phyloP scores from a whole-genome alignment of 1,139 yeast genomes.

The Hemisphaericaspora lyxosophila region DNA sequence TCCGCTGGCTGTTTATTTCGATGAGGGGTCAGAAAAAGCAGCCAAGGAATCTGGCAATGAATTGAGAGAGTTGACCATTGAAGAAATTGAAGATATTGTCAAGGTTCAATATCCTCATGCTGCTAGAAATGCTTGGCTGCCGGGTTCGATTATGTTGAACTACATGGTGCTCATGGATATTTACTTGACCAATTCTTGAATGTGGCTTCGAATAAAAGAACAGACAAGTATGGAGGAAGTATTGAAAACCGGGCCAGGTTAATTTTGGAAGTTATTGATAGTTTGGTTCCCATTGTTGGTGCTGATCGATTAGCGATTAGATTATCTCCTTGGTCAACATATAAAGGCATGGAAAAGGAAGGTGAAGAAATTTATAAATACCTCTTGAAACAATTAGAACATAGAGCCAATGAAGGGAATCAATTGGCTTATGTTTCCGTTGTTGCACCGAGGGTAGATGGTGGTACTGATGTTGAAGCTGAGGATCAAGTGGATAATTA shows the following conservation, averaged over 20 bases:
- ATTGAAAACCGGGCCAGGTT: constrained; percentile 63
- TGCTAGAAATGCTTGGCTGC: constrained; percentile 49
- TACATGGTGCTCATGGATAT: constrained; percentile 71
- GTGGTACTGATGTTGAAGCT: constrained; percentile 4
- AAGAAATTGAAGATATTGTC: constrained; percentile 39
- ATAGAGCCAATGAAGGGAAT: constrained; percentile 33
- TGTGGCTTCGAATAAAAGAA: constrained; percentile 45
- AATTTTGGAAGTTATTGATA: constrained; percentile 54
- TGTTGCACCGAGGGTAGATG: constrained; percentile 39
- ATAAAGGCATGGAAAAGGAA: constrained; percentile 36
- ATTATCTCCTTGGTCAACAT: constrained; percentile 54
- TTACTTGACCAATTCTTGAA: constrained; percentile 57
- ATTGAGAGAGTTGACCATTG: constrained; percentile 36
- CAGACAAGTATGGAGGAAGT: constrained; percentile 25
- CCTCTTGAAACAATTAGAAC: constrained; percentile 32
- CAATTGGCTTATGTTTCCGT: constrained; percentile 48
- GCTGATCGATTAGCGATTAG: constrained; percentile 52
- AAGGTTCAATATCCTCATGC: constrained; percentile 35
- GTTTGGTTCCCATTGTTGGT: constrained; percentile 48
- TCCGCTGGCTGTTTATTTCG: constrained; percentile 21
- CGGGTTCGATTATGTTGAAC: constrained; percentile 69
- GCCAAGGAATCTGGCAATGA: constrained; percentile 28
- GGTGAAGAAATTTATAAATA: constrained; percentile 32
- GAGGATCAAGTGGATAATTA: constrained; percentile 37
- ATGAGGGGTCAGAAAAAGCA: constrained; percentile 20